These are phyloP conservation scores for Calonectria montana DNA, from an alignment of 2,329 filamentous ascomycete species.

Conservation along the genomic window DNA sequence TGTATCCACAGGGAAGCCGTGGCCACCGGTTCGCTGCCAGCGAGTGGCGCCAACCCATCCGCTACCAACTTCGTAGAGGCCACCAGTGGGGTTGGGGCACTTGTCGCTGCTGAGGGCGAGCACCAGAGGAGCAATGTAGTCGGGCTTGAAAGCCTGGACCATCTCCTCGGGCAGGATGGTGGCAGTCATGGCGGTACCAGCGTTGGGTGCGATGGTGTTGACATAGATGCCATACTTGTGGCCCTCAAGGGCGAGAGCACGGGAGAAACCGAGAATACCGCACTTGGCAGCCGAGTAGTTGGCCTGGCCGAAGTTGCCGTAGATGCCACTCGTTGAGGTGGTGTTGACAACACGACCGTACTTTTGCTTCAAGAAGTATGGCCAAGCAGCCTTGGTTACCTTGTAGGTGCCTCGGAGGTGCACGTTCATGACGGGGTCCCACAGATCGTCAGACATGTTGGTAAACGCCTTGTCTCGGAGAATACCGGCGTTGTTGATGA, in stretches of 20 bases:
- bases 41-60: slow-evolving; percentile 93
- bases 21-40: slow-evolving; percentile 92
- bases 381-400: slow-evolving; percentile 97
- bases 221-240: slow-evolving; percentile 98
- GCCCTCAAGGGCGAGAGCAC: slow-evolving; percentile 91
- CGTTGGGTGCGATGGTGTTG: slow-evolving; percentile 98
- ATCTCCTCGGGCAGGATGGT: slow-evolving; percentile 97
- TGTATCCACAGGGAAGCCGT: slow-evolving; percentile 90
- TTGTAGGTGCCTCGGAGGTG: slow-evolving; percentile 97
- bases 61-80: slow-evolving; percentile 93
- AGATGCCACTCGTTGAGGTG: slow-evolving; percentile 95
- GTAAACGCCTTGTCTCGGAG: slow-evolving; percentile 96
- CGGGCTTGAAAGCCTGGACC: slow-evolving; percentile 98
- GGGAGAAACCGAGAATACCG: slow-evolving; percentile 95
- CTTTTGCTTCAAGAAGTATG: slow-evolving; percentile 97
- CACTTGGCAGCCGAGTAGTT: slow-evolving; percentile 95
- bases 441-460: slow-evolving; percentile 96
- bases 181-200: slow-evolving; percentile 93
- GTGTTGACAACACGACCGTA: slow-evolving; percentile 98
- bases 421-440: slow-evolving; percentile 92
- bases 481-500: slow-evolving; percentile 98
- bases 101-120: slow-evolving; percentile 87
- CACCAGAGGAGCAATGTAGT: slow-evolving; percentile 95
- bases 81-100: slow-evolving; percentile 85
- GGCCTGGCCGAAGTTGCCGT: slow-evolving; percentile 98